phyloP scores from a whole-genome alignment of 305 asterid species.

The Euphrasia arctica region DNA sequence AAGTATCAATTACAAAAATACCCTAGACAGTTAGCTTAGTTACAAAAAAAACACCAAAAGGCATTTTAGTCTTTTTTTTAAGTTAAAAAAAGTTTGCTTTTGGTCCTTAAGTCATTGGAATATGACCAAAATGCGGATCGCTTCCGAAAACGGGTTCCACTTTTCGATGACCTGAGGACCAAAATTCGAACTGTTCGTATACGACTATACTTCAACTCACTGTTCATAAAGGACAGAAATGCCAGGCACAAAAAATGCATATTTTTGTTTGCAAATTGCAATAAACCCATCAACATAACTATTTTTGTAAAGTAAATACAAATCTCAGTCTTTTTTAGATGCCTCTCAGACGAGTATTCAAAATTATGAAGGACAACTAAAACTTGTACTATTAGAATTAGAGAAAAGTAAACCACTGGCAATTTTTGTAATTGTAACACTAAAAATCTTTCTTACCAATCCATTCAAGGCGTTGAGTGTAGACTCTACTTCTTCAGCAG shows the following conservation, averaged over 20 bases:
- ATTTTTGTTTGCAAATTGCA: not conserved
- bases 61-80: not conserved
- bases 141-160: no score
- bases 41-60: not conserved
- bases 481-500: conserved; percentile 59
- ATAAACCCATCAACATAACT: not conserved
- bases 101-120: no score
- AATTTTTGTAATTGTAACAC: not conserved
- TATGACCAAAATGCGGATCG: no score
- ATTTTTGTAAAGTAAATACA: not conserved
- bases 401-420: not conserved
- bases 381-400: not conserved
- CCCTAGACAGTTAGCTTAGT: not conserved
- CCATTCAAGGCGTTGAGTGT: conserved; percentile 75
- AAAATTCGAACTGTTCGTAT: no score
- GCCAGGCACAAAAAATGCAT: not conserved
- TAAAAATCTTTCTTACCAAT: conserved; percentile 43
- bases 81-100: not conserved
- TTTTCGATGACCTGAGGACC: no score
- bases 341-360: not conserved
- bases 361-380: not conserved
- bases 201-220: not conserved
- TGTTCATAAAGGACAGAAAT: not conserved
- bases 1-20: not conserved
- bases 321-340: not conserved